phyloP scores from a whole-genome alignment of 2,329 filamentous ascomycete genomes.

The Fusarium sp. region DNA sequence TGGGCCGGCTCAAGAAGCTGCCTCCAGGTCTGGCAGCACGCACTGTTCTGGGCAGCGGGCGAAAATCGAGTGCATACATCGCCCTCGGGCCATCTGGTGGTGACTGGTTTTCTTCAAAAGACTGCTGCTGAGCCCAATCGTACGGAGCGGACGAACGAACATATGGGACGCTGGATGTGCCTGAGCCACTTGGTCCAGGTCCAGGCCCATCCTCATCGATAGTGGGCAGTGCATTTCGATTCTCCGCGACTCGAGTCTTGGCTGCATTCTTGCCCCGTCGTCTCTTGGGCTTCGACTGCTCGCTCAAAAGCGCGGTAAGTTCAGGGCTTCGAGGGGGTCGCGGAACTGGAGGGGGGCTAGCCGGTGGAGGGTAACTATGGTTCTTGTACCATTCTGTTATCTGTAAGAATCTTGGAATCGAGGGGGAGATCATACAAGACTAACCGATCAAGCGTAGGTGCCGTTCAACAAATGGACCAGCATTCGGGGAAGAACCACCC shows the following conservation, averaged over 20 bases:
- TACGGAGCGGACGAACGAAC: background rate
- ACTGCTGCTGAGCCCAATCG: background rate
- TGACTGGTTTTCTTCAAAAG: background rate
- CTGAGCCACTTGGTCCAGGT: background rate
- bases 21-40: background rate
- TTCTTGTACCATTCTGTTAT: slow-evolving; percentile 28
- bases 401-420: background rate
- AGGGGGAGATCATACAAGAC: background rate
- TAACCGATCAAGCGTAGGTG: slow-evolving; percentile 44
- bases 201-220: background rate
- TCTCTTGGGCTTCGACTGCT: slow-evolving; percentile 1
- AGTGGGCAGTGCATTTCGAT: background rate
- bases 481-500: slow-evolving; percentile 49
- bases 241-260: background rate
- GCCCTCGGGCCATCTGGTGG: background rate
- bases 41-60: background rate
- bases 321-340: background rate
- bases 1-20: background rate
- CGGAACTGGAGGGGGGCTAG: background rate
- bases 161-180: background rate
- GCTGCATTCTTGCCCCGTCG: background rate
- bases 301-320: background rate
- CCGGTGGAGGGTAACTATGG: slow-evolving; percentile 11
- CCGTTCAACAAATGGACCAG: slow-evolving; percentile 47
- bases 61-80: background rate